Evolutionary conservation across 345 rosid species (phyloP).

Genomic region (Noccaea bulbosa): DNA sequence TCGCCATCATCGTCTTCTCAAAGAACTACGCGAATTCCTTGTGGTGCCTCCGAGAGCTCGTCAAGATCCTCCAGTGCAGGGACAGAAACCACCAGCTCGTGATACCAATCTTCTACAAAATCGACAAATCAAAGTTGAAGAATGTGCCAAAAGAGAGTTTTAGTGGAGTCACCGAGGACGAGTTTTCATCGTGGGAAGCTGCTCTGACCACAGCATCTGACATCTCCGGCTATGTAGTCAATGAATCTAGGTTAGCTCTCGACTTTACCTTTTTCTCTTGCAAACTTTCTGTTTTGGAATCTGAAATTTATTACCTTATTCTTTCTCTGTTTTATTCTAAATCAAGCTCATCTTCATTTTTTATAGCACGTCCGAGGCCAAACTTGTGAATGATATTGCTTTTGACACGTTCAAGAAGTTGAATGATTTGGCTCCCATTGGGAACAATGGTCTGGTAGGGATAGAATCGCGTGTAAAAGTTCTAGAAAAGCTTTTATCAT

Average conservation of each 20-base stretch:
- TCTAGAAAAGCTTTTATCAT: slow-evolving; percentile 21
- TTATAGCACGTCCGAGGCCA: slow-evolving; percentile 39
- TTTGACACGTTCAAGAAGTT: slow-evolving; percentile 39
- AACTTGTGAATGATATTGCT: slow-evolving; percentile 43
- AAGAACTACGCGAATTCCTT: slow-evolving; percentile 27
- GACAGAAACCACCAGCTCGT: slow-evolving; percentile 30
- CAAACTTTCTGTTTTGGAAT: neutral
- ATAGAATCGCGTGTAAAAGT: slow-evolving; percentile 32
- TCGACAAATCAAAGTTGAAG: slow-evolving; percentile 26
- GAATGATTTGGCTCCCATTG: slow-evolving; percentile 28
- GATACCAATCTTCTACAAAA: slow-evolving; percentile 40
- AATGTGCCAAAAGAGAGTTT: slow-evolving; percentile 35
- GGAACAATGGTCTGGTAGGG: slow-evolving; percentile 40
- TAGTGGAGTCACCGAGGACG: slow-evolving; percentile 18
- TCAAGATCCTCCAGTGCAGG: slow-evolving; percentile 38
- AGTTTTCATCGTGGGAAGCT: slow-evolving; percentile 22
- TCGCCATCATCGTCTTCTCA: slow-evolving; percentile 40
- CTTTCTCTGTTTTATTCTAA: neutral
- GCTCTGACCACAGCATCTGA: slow-evolving; percentile 36
- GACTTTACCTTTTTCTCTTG: neutral
- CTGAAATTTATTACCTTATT: neutral
- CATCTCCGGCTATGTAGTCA: slow-evolving; percentile 34
- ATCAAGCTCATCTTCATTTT: neutral
- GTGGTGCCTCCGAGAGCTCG: slow-evolving; percentile 46
- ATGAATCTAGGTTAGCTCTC: slow-evolving; percentile 18